These are phyloP conservation scores for Tephrocybe rancida DNA, from an alignment of 768 basidiomycete genomes.

Conservation along the genomic window DNA sequence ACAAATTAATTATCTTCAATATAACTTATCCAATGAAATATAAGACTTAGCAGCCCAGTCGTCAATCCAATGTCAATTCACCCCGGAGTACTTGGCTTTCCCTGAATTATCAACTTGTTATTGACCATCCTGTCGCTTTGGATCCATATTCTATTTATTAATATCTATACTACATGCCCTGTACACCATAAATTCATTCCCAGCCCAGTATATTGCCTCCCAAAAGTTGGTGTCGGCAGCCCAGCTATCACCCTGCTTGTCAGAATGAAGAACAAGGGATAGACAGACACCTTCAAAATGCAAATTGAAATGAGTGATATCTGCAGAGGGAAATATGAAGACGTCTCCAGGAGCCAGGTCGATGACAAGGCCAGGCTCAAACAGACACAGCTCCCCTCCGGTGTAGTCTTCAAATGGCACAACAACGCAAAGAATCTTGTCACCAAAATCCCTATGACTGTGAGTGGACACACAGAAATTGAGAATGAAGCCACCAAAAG, in stretches of 20 bases:
- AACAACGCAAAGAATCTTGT: conserved; percentile 24
- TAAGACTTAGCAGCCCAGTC: too few relatives aligned
- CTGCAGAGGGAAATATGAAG: conserved; percentile 17
- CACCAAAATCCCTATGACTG: conserved; percentile 22
- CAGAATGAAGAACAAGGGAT: conserved; percentile 27
- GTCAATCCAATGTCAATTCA: too few relatives aligned
- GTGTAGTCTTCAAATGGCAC: conserved; percentile 15
- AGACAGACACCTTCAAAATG: conserved; percentile 19
- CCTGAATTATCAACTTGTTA: too few relatives aligned
- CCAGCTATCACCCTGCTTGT: conserved; percentile 11
- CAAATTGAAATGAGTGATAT: conserved; percentile 24
- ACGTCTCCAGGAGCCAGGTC: conserved; percentile 10
- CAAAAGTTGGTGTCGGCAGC: too few relatives aligned
- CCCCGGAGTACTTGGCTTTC: too few relatives aligned
- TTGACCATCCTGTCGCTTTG: too few relatives aligned
- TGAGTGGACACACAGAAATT: conserved; percentile 24
- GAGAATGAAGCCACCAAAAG: conserved; percentile 27
- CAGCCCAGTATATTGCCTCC: too few relatives aligned
- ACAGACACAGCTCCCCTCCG: conserved; percentile 20
- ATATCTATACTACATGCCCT: too few relatives aligned
- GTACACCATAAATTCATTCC: too few relatives aligned
- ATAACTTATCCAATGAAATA: too few relatives aligned
- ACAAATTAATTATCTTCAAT: too few relatives aligned
- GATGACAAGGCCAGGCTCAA: conserved; percentile 21
- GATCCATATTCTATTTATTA: too few relatives aligned